phyloP scores from a whole-genome alignment of 495 filamentous ascomycete genomes.

The Physcia stellaris region DNA sequence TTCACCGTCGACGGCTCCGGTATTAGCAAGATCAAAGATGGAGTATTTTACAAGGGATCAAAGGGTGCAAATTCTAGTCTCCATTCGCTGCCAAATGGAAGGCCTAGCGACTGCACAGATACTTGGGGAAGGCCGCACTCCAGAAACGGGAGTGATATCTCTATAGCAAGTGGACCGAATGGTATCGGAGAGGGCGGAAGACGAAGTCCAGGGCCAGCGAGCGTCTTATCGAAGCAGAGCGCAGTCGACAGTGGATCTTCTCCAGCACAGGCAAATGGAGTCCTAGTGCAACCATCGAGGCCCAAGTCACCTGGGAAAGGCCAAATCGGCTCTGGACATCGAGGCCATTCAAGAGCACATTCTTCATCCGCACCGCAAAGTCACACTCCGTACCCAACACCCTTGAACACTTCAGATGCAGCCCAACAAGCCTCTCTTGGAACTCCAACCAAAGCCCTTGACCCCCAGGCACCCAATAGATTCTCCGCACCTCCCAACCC shows the following conservation, averaged over 20 bases:
- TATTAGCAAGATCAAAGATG: conserved; percentile 8
- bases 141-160: conserved; percentile 39
- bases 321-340: conserved; percentile 6
- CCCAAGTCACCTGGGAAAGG: no score
- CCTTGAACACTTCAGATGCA: conserved; percentile 7
- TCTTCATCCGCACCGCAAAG: conserved; percentile 17
- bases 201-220: conserved; percentile 15
- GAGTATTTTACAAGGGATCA: conserved; percentile 10
- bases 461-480: conserved; percentile 30
- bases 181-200: conserved; percentile 28
- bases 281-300: no score
- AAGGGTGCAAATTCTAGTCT: conserved; percentile 8
- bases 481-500: conserved; percentile 66
- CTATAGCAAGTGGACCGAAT: conserved; percentile 29
- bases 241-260: conserved; percentile 7
- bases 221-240: conserved; percentile 19
- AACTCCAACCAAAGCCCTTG: conserved; percentile 17
- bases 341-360: conserved; percentile 14
- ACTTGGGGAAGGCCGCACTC: conserved; percentile 34
- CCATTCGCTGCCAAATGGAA: conserved; percentile 31
- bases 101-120: conserved; percentile 35
- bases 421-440: conserved; percentile 23
- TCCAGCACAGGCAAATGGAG: conserved; percentile 11
- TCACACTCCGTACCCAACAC: conserved; percentile 1
- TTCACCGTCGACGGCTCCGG: neutral